Base-by-base conservation (phyloP, 208 protist species). In the Tritrichomonas musculus region DNA sequence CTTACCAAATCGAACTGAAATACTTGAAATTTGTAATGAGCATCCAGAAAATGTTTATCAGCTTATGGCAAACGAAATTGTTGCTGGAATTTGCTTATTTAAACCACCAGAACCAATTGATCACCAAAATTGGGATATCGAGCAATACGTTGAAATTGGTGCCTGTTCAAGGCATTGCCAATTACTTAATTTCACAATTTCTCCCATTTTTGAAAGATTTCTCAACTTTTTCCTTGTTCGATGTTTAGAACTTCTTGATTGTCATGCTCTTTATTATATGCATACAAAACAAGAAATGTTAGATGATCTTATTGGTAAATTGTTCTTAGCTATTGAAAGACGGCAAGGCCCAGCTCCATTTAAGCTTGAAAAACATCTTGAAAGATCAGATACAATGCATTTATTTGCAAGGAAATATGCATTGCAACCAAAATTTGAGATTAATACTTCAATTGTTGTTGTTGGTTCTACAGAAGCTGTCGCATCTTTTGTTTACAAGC, bases 71-170 rank as follows among this genome's bases (percentile, higher is more conserved):
- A 53, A 88, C n/a, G 77, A 88, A 57, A 88, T 88, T 39, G 57
- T 88, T 57, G 41, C 25, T n/a, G 77, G 77, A 33, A 57, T 88
- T 36, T 88, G 41, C 9, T 25, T 88, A 22, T 88, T 88, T 17
- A 36, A 88, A 39, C n/a, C 33, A 53, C 77, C 77, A 39, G 22
- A 53, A 39, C 77, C 77, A 36, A 88, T 88, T 53, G 77, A 88
- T 88, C 77, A 88, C 30, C 44, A 44, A 53, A 53, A 88, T 41
- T 88, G 77, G 77, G 77, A 88, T 57, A 88, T 88, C 30, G 77
- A 88, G 57, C n/a, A 88, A 36, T 88, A 53, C 57, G 77, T 88
- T 57, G 77, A 88, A 11, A 49, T 57, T 20, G 27, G 27, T 33
- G 11, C 11, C 5, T 69, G 64, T n/a, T 69, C 64, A 17, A 88